Evolutionary conservation across 371 early-diverging fungal genomes (phyloP), one percentile per base, ranked within the genome.

Genomic region (Apophysomyces variabilis): DNA sequence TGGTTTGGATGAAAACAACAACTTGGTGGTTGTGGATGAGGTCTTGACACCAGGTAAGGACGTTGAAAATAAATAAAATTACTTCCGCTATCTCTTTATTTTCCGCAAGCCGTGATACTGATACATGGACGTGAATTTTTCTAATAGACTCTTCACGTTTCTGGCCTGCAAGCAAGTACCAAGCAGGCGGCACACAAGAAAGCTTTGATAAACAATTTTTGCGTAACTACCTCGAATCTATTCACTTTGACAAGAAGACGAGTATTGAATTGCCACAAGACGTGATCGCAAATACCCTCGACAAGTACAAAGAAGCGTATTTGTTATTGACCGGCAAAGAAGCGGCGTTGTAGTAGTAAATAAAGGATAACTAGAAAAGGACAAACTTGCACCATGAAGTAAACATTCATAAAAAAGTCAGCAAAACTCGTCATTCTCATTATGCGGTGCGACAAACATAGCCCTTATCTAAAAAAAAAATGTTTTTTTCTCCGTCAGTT

Each of bases 121-220:
- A 26, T 26, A 26, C 32, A 0, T 26, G 1, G 32, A 26, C 3
- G 32, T 26, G 32, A 26, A 26, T 26, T 26, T 26, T 26, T 50
- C 16, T 38, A 16, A 37, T 65, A 90, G 99, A 99, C 67, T 99
- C 98, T 50, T 97, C 97, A 38, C 85, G 99, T 18, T 99, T 97
- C 87, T 99, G 99, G 99, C 95, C 95, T 13, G 89, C 90, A 38
- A 79, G 82, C 50, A 69, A 79, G 47, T 98, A 96, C 77, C 83
- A 85, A 66, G 84, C 90, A 18, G 99, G 98, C 12, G 73, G 84
- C 64, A 72, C 84, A 12, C 99, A 98, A 76, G 91, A 95, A 43
- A 96, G 96, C 76, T 96, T 93, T 76, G 99, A 99, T 74, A 99
- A 97, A 88, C 97, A 98, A 72, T 95, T 91, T 68, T 80, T 99